A percentile compares a stretch with the other conserved stretches of the same genome.
Conservation (phyloP, 208 protist species). For the Balamuthia mandrillaris region DNA sequence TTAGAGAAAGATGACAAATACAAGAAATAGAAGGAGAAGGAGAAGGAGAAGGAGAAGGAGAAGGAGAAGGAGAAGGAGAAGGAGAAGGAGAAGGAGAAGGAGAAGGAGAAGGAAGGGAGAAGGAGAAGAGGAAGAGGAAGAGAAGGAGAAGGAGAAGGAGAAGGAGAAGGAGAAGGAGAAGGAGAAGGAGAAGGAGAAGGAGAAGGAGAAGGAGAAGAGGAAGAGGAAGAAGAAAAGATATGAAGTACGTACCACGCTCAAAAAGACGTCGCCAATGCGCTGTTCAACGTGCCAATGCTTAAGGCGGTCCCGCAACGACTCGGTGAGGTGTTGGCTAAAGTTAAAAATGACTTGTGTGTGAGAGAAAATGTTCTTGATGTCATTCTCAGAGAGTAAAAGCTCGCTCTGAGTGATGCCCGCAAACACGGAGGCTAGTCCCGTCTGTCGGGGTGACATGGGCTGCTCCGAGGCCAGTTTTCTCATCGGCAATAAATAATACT, state of each 20-base stretch:
- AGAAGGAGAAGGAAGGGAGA: neutral
- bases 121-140: neutral
- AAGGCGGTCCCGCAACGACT: neutral
- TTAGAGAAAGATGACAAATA: neutral
- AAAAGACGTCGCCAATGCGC: neutral
- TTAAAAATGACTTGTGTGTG: constrained; percentile 19
- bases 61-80: neutral
- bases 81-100: neutral
- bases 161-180: neutral
- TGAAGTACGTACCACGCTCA: constrained; percentile 9
- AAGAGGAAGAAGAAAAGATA: neutral
- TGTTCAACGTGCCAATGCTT: neutral
- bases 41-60: neutral
- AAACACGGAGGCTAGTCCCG: too few species aligned
- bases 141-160: neutral
- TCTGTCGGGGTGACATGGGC: too few species aligned
- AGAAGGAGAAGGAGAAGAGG: neutral
- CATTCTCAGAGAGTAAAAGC: too few species aligned
- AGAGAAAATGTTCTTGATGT: too few species aligned
- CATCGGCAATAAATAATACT: too few species aligned
- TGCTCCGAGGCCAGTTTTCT: too few species aligned
- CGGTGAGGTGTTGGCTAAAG: constrained; percentile 3
- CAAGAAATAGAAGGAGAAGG: neutral
- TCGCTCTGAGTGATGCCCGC: too few species aligned
- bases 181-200: neutral